Percentiles rank a stretch among this genome's conserved stretches.
These are phyloP conservation scores for Luzula sylvatica DNA, from an alignment of 176 grass and related monocot species.

Conservation along the genomic window DNA sequence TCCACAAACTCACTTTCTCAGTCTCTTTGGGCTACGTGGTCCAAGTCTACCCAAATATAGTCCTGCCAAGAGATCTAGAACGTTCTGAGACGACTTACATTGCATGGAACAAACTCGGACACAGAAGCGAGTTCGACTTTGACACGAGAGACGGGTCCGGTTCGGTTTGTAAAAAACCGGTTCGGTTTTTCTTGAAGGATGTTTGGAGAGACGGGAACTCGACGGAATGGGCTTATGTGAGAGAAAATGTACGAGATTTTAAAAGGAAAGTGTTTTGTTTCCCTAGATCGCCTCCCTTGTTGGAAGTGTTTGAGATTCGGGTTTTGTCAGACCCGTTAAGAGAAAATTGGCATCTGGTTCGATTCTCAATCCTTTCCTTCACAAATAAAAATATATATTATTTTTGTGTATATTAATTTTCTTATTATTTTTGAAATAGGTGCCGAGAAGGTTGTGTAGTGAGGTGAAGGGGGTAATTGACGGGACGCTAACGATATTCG, in stretches of 20 bases:
- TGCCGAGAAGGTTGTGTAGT: constrained; percentile 80
- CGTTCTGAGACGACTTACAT: constrained; percentile 63
- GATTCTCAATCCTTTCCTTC: constrained; percentile 21
- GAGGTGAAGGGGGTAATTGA: constrained; percentile 44
- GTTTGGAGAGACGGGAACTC: constrained; percentile 59
- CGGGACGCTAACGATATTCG: constrained; percentile 58
- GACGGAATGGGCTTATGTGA: constrained; percentile 53
- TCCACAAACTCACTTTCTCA: constrained; percentile 54
- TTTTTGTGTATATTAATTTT: constrained; percentile 11
- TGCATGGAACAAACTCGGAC: constrained; percentile 61
- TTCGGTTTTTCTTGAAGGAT: constrained; percentile 75
- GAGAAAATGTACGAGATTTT: constrained; percentile 45
- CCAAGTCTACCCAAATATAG: constrained; percentile 75
- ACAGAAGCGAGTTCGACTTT: constrained; percentile 80
- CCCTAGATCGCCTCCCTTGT: constrained; percentile 52
- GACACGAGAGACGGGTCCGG: constrained; percentile 78
- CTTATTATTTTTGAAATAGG: constrained; percentile 38
- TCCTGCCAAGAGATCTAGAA: constrained; percentile 75
- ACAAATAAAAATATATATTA: neutral
- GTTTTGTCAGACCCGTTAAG: constrained; percentile 63
- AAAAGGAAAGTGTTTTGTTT: constrained; percentile 95
- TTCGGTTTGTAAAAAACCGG: constrained; percentile 85
- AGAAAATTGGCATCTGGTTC: constrained; percentile 89
- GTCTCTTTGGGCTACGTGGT: constrained; percentile 81
- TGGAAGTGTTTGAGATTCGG: constrained; percentile 60